Conservation (phyloP, 306 rosid species). For the Amphicarpaea edgeworthii region DNA sequence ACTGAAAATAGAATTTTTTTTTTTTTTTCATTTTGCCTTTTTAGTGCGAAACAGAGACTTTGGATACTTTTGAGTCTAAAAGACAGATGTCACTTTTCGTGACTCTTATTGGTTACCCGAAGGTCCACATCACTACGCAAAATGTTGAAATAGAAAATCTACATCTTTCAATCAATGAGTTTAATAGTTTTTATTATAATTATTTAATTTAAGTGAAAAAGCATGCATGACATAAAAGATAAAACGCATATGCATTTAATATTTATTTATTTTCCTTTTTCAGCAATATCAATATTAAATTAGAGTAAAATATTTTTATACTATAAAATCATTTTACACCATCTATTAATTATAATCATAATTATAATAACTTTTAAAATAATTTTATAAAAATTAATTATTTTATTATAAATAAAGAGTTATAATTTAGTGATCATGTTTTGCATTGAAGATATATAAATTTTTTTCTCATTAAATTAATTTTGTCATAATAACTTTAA, state of each 20-base stretch:
- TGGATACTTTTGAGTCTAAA: conserved; percentile 48
- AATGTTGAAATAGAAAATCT: conserved; percentile 16
- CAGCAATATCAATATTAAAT: neutral
- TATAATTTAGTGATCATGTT: too few species aligned
- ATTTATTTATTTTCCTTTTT: neutral
- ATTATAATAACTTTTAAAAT: too few species aligned
- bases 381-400: too few species aligned
- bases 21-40: neutral
- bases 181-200: neutral
- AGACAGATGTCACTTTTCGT: conserved; percentile 42
- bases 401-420: too few species aligned
- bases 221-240: neutral
- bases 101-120: conserved; percentile 40
- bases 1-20: neutral
- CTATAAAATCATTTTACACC: too few species aligned
- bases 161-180: neutral
- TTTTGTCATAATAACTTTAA: too few species aligned
- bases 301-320: too few species aligned
- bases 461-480: too few species aligned
- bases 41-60: conserved; percentile 46
- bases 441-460: too few species aligned
- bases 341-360: too few species aligned
- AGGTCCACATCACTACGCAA: conserved; percentile 5
- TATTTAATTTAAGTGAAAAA: conserved; percentile 8
- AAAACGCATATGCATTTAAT: neutral